Evolutionary conservation across 2,329 filamentous ascomycete species (phyloP), one percentile per base, ranked within the genome.

Genomic region (Penicillium hordei): DNA sequence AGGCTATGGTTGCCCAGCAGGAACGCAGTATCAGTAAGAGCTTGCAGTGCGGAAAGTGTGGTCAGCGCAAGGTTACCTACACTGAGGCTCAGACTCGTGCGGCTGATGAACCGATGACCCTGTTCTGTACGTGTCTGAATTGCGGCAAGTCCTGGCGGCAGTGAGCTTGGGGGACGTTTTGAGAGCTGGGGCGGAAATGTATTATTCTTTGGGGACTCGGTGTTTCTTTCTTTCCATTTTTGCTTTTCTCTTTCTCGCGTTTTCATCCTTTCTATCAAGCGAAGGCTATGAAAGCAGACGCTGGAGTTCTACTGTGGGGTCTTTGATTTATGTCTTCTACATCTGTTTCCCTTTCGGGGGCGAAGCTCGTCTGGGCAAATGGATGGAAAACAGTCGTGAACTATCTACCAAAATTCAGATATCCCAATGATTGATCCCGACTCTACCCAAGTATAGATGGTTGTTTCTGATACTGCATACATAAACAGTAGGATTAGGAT

Each of bases 51-150:
- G 86, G 91, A 71, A 93, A 92, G 76, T 99, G 94, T 78, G 90
- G 90, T 69, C 84, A 96, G 83, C 93, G 90, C 81, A 93, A 91
- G 82, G 94, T 97, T 72, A 92, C 89, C 76, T 99, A 99, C 78
- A 91, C 86, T 48, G 94, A 99, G 79, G 94, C 94, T 5, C 94
- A 99, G 82, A 99, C 94, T 17, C 85, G 94, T 64, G 90, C 86
- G 79, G 94, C 94, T 65, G 94, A 99, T 84, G 94, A 97, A 79
- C 93, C 93, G 70, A 80, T 80, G 78, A 80, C 78, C 33, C 63
- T 79, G 60, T 80, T 80, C 61, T 79, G 78, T 66, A 79, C 78
- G 40, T 80, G 78, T 63, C 49, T 78, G 68, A 76, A 77, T 66
- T 80, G 78, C 59, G 77, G 78, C 44, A 79, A 80, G 67, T 76